Conservation (phyloP, 2,329 filamentous ascomycete species). For the Hypoxylon sp. region DNA sequence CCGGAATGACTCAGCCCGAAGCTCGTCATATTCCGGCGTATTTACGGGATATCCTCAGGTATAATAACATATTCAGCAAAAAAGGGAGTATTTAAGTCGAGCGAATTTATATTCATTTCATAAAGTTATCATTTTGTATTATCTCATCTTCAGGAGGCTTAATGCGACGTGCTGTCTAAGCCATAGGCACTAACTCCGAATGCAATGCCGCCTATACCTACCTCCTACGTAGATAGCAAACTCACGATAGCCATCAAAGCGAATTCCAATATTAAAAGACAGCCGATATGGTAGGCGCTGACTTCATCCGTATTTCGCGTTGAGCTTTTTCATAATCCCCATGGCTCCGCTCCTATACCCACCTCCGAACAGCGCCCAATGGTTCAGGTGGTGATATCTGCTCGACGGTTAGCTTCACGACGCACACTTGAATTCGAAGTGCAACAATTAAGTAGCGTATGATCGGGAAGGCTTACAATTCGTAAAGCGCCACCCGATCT, state of each 20-base stretch:
- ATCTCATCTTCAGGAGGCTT: not conserved
- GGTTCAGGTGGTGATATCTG: constrained; percentile 91
- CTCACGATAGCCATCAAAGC: not conserved
- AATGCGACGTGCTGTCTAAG: not conserved
- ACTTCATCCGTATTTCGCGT: constrained; percentile 74
- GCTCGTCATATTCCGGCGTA: not conserved
- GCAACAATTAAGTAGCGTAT: not conserved
- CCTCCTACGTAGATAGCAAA: not conserved
- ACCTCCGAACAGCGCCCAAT: constrained; percentile 85
- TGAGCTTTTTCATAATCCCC: constrained; percentile 80
- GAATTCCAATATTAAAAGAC: not conserved
- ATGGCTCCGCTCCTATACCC: constrained; percentile 81
- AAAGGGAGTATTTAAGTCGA: not conserved
- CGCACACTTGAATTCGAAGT: not conserved
- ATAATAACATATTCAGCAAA: not conserved
- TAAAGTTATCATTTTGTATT: not conserved
- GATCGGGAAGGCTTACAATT: constrained; percentile 70
- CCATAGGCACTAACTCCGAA: not conserved
- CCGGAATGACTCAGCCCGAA: constrained; percentile 36
- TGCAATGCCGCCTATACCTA: not conserved
- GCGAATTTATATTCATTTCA: not conserved
- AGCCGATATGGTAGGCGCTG: not conserved
- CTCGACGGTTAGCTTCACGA: constrained; percentile 52
- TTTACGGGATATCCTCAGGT: not conserved
- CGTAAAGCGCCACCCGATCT: constrained; percentile 85